A percentile compares a stretch with the other conserved stretches of the same genome.
Evolutionary conservation across 306 rosid species (phyloP).

Genomic region (Dicorynia guianensis): DNA sequence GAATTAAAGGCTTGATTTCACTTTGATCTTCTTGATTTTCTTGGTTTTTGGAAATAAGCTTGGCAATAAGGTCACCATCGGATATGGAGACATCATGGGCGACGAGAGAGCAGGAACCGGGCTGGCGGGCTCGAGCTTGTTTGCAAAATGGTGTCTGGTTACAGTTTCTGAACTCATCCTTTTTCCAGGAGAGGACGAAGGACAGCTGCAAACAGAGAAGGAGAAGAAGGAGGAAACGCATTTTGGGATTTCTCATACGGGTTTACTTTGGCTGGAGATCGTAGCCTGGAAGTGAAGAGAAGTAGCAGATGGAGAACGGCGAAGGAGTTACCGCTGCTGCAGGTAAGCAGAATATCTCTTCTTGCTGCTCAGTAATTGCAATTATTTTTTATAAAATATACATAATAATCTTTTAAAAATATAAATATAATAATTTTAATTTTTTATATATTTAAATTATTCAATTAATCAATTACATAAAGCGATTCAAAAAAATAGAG

Average conservation of each 20-base stretch:
- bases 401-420: too few species aligned
- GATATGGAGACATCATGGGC: constrained; percentile 47
- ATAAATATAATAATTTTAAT: too few species aligned
- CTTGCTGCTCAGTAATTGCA: too few species aligned
- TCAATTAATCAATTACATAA: too few species aligned
- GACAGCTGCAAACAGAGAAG: constrained; percentile 33
- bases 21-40: constrained; percentile 38
- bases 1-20: constrained; percentile 53
- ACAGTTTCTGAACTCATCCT: constrained; percentile 72
- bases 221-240: constrained; percentile 41
- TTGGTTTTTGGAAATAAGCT: constrained; percentile 45
- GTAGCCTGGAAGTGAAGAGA: neutral
- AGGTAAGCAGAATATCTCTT: too few species aligned
- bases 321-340: too few species aligned
- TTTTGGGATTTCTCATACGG: constrained; percentile 32
- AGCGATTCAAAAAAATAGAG: too few species aligned
- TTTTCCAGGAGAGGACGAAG: constrained; percentile 65
- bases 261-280: neutral
- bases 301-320: neutral
- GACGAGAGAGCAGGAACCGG: constrained; percentile 52
- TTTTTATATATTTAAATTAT: too few species aligned
- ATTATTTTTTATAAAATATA: too few species aligned
- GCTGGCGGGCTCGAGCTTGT: constrained; percentile 58
- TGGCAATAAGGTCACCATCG: constrained; percentile 65
- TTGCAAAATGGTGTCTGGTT: constrained; percentile 74